phyloP scores from a whole-genome alignment of 2,329 filamentous ascomycete species.

The Exophiala lecanii-corni region DNA sequence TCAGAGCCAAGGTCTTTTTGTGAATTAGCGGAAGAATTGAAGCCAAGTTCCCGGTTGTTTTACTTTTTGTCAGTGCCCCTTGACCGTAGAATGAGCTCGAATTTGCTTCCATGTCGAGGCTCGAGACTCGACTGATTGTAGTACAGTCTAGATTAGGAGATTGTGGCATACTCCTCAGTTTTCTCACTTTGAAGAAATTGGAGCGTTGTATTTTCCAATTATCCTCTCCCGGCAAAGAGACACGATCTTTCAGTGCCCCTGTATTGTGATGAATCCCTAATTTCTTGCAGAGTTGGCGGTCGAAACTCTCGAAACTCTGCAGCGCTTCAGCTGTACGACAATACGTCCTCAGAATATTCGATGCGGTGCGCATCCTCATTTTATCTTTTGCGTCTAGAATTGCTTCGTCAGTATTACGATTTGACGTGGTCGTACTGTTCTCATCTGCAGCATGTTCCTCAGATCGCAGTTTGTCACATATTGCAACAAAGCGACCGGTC shows the following conservation, averaged over 20 bases:
- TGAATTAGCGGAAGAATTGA: conserved; percentile 13
- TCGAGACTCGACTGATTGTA: conserved; percentile 16
- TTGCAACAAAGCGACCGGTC: conserved; percentile 21
- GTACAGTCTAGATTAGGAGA: conserved; percentile 8
- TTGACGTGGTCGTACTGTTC: neutral
- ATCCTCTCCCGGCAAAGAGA: too few species aligned
- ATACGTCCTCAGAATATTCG: conserved; percentile 14
- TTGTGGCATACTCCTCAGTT: conserved; percentile 3
- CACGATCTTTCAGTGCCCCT: neutral
- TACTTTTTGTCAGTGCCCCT: conserved; percentile 20
- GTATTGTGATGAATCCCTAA: neutral
- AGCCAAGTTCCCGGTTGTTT: conserved; percentile 22
- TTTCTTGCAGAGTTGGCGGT: conserved; percentile 11
- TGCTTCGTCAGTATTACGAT: conserved; percentile 7
- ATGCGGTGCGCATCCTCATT: conserved; percentile 10
- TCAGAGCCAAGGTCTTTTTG: conserved; percentile 5
- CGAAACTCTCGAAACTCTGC: conserved; percentile 21
- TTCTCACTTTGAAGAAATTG: conserved; percentile 5
- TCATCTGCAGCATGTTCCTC: conserved; percentile 5
- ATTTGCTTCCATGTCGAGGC: conserved; percentile 17
- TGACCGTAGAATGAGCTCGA: conserved; percentile 13
- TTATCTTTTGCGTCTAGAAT: conserved; percentile 15
- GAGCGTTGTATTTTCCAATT: too few species aligned
- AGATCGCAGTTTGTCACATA: conserved; percentile 18
- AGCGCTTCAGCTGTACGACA: conserved; percentile 19